Base-by-base conservation (phyloP, 345 rosid species). In the Citrus unshiu region DNA sequence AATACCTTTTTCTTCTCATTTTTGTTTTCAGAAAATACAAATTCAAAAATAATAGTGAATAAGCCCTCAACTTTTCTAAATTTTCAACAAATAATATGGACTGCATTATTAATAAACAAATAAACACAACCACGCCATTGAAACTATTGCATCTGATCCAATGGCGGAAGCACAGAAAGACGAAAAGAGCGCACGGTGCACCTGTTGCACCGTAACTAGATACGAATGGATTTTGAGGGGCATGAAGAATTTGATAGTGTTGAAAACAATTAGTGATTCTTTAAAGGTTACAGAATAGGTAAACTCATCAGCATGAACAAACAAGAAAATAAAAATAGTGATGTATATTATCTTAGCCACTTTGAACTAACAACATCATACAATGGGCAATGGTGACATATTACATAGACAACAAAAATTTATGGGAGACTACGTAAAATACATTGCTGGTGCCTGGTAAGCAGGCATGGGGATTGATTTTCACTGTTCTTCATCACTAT, bases 401-500 rank as follows among this genome's bases (percentile, higher is more conserved):
- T 51, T 54, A 7, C 6, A 46, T 6, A 74, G n/a, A 62, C 25
- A 59, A 54, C 81, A 77, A 51, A 77, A 65, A 56, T 8, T 18
- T 19, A 67, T 10, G n/a, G 24, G 32, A 27, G 46, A 56, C 63
- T 67, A 27, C 49, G 8, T 21, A 60, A 30, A 74, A 27, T 67
- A 78, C 70, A 63, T 61, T 27, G 10, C 51, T 49, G 58, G 40
- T 10, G n/a, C n/a, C n/a, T n/a, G n/a, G n/a, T n/a, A 21, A 19
- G 34, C 72, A 46, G 81, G 51, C 74, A 65, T 24, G 8, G 57
- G 9, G 18, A 16, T 68, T 6, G 21, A 30, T 70, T 46, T 78
- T 79, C 74, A 76, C 82, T 86, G 79, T 75, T 93, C 97, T 61
- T 94, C 97, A 60, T 93, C 99, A 22, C 97, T 93, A 27, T 94